Evolutionary conservation across 352 stramenopile genomes (phyloP), one percentile per base, ranked within the genome.

Genomic region (Globisporangium paddicum): DNA sequence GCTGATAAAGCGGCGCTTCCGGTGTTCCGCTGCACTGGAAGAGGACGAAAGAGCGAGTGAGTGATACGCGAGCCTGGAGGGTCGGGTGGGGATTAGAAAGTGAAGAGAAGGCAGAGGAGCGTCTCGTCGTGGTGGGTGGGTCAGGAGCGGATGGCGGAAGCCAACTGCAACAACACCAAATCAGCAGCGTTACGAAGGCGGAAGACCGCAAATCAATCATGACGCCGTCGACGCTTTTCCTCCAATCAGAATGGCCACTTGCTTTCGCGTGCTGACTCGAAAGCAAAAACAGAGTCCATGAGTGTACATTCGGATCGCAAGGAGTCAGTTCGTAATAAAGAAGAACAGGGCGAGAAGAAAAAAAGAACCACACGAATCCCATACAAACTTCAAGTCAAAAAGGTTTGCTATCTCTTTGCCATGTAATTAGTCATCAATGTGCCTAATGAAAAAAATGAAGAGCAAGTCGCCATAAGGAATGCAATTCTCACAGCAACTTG

Each of bases 21-120:
- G 25, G 51, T 48, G 51, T 49, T 49, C 51, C 51, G 51, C 34
- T 48, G 51, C 51, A 49, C 37, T 45, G 16, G 37, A 49, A 40
- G 51, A 51, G 6, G 13, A 5, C 14, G 46, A 40, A 53, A 40
- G 30, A n/a, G 16, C 25, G 16, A 35, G 10, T 23, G 45, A 51
- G 2, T 35, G 16, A 51, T 44, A 44, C 37, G 14, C 37, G 37
- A 19, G 8, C 34, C 21, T 56, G 51, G 13, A 34, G 16, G 51
- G 3, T 38, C 23, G 51, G 51, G 42, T 48, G 26, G 6, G 28
- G 35, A 38, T 35, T 57, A 35, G 34, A 37, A 51, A 37, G 25
- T 51, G 25, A 25, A 21, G 14, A 2, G 25, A 37, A 37, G 14
- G 19, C 37, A 18, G 10, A 44, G 37, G 37, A 44, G 37, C 14